Evolutionary conservation across 495 filamentous ascomycete species (phyloP), one percentile per base, ranked within the genome.

Genomic region (Terfezia claveryi): DNA sequence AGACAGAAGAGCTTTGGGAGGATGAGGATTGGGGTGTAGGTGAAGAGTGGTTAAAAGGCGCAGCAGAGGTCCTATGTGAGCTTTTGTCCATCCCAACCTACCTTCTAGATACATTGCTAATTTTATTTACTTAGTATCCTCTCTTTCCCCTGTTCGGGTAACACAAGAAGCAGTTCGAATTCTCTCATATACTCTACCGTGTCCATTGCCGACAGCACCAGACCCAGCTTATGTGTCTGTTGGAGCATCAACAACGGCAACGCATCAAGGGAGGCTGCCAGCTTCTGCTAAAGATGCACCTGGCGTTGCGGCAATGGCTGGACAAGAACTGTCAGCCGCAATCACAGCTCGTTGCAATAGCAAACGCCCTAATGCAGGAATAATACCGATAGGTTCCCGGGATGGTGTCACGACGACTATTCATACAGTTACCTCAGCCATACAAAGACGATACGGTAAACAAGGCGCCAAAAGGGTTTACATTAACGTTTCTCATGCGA

Each of bases 181-280:
- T 56, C 52, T 67, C 41, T 67, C 65, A 16, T 67, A 67, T 55
- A 65, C 65, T 23, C 55, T 67, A n/a, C 65, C 65, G n/a, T 67
- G 65, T 52, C 65, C 65, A 10, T 50, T 65, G 36, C 63, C 63
- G 5, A 56, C 57, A 27, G 62, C 57, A 50, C 55, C 59, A n/a
- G 32, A 57, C 8, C 56, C 61, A 49, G 59, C 62, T 52, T 64
- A 57, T 50, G 55, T 32, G 12, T 49, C 58, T 23, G 55, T 57
- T 12, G 50, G 27, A 38, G 50, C 64, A n/a, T 58, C 64, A n/a
- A 62, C 58, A n/a, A 61, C 60, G 17, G 59, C 58, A 8, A 62
- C 59, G 57, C 36, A 56, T 36, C 54, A 59, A 37, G 60, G 56
- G 23, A 66, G 59, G 51, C 58, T 66, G 38, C 63, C 63, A 20